Base-by-base conservation (phyloP, 192 early-diverging fungal genomes). In the Gryganskiella cystojenkinii region DNA sequence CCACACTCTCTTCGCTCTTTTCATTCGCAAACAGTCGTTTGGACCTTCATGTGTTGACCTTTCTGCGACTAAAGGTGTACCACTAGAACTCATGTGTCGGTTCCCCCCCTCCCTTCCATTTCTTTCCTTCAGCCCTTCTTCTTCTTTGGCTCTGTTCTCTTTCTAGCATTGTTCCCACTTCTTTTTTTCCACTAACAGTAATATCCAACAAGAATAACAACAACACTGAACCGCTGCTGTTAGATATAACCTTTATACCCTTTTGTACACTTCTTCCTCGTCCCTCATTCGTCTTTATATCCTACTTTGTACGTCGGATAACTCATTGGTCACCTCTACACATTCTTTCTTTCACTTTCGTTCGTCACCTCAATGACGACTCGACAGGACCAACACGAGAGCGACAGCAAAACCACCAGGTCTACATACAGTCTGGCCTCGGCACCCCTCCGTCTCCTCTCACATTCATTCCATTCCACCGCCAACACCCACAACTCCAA, bases 21-120 rank as follows among this genome's bases (percentile, higher is more conserved):
- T 5, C 37, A 9, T 40, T 40, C 37, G 14, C 31, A 3, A 54
- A 35, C 20, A 25, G 62, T 65, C 56, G 61, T 57, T 22, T 43
- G 44, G 71, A 71, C 61, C 71, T 64, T 51, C 71, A 73, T 65
- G 71, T 65, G 62, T 73, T 73, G 71, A 73, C 71, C 61, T 73
- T 46, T 57, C 61, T 17, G 56, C 61, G 70, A 73, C 60, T 47
- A 43, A 52, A 71, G 69, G 69, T 71, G 22, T 37, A 49, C 71
- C 71, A 64, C 60, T 15, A 22, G 54, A 71, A 64, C 71, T 73
- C 63, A 64, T 60, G 15, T 60, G 54, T 9, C 58, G 62, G 49
- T 57, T 64, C 27, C 57, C 19, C 9, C 27, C 33, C 28, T n/a
- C 46, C 52, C 22, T 35, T 47, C 55, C 27, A 40, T 54, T 33